Evolutionary conservation across 1,139 yeast genomes (phyloP), one percentile per base, ranked within the genome.

Genomic region (Geotrichum fermentans): DNA sequence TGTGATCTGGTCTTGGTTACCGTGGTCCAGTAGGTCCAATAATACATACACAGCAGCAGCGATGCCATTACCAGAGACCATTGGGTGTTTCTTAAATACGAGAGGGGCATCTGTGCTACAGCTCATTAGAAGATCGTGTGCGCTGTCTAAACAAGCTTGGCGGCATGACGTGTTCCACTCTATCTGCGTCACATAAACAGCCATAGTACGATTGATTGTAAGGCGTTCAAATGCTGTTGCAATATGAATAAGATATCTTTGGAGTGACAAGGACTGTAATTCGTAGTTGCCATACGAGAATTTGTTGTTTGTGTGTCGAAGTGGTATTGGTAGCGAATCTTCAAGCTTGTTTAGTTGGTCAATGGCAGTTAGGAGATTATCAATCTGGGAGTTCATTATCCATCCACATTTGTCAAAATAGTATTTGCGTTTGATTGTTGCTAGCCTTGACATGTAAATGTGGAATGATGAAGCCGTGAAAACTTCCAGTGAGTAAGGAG

Each of bases 21-120:
- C 40, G 28, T 46, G 17, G 29, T 51, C 53, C 29, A 51, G 47
- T 40, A 51, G 29, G 26, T 51, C 53, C 7, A 51, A 38, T 11
- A 51, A 45, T 7, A 51, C 37, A 38, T 47, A 51, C 16, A 51
- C 50, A 3, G 53, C 51, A 10, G 53, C 53, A 14, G 53, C 49
- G 38, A 47, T 46, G 8, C 51, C 53, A 29, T 45, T 44, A 14
- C 53, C 53, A n/a, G 49, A 40, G 11, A 51, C 51, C 17, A 33
- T 22, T 13, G 53, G 53, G 33, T 51, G 53, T 43, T 47, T 51
- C 38, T 51, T 51, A 22, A 44, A 51, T 11, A 39, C 47, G 39
- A 51, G 34, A 5, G 50, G 50, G 1, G 45, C 42, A 13, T 21
- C 11, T 7, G 22, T 29, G 10, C 49, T 41, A 30, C 47, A 40